phyloP scores from a whole-genome alignment of 371 early-diverging fungal species.

The Rhizopus delemar region DNA sequence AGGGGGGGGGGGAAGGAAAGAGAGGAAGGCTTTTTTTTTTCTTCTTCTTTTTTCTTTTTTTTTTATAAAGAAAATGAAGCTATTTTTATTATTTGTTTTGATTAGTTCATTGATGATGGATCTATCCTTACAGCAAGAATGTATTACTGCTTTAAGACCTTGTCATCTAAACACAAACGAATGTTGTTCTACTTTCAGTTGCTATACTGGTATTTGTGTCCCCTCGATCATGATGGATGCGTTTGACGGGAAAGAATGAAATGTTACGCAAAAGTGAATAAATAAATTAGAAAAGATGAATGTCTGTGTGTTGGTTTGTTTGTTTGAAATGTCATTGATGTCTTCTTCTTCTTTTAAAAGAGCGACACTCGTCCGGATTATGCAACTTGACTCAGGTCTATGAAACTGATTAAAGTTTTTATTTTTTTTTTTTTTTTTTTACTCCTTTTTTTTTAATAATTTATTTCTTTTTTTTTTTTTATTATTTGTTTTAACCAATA shows the following conservation, averaged over 20 bases:
- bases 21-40: neutral
- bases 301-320: neutral
- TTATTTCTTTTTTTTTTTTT: constrained; percentile 5
- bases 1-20: neutral
- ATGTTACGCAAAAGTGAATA: constrained; percentile 6
- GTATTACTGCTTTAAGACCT: neutral
- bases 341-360: constrained; percentile 1
- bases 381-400: neutral
- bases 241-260: neutral
- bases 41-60: neutral
- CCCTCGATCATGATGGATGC: neutral
- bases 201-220: neutral
- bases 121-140: constrained; percentile 2
- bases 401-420: neutral
- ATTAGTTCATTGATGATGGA: neutral
- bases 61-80: neutral
- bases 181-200: neutral
- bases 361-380: neutral
- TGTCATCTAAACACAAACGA: neutral
- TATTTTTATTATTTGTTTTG: neutral
- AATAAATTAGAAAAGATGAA: too few relatives aligned
- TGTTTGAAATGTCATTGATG: neutral
- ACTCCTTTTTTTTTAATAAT: neutral
- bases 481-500: neutral
- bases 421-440: constrained; percentile 2